phyloP scores from a whole-genome alignment of 371 early-diverging fungal species.

The Circinella umbellata region DNA sequence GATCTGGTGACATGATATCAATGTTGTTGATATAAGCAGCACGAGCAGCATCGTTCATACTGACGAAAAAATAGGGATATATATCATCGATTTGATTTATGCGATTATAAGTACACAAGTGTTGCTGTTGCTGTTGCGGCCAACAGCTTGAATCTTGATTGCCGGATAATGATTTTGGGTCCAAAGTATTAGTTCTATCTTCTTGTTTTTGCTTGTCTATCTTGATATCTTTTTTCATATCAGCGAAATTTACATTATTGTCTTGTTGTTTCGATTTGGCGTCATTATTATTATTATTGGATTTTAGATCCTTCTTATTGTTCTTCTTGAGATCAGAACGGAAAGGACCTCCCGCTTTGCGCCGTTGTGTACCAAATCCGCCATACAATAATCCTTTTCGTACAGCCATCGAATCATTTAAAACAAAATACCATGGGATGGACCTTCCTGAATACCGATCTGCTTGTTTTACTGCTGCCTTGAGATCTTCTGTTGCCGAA shows the following conservation, averaged over 20 bases:
- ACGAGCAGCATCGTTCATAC: conserved; percentile 7
- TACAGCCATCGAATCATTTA: conserved; percentile 52
- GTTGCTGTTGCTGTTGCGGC: conserved; percentile 1
- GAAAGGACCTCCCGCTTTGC: conserved; percentile 26
- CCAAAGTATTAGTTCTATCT: neutral
- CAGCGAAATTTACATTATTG: neutral
- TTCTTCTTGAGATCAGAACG: conserved; percentile 24
- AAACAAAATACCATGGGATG: conserved; percentile 42
- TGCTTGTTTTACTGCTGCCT: conserved; percentile 46
- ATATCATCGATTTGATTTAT: conserved; percentile 7
- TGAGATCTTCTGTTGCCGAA: conserved; percentile 76
- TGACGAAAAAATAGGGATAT: conserved; percentile 16
- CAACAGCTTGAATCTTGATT: neutral
- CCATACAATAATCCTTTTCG: conserved; percentile 36
- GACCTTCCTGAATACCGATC: conserved; percentile 38
- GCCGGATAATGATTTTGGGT: neutral
- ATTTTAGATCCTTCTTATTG: neutral
- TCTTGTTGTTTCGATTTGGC: neutral
- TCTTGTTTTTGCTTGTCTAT: neutral
- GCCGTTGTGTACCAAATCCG: conserved; percentile 37
- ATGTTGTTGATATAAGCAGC: conserved; percentile 2
- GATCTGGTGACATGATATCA: neutral
- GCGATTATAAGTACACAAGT: neutral
- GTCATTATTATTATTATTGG: conserved; percentile 24
- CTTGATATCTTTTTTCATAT: neutral